Evolutionary conservation across 345 rosid species (phyloP), one percentile per base, ranked within the genome.

Genomic region (Noccaea bulbosa): DNA sequence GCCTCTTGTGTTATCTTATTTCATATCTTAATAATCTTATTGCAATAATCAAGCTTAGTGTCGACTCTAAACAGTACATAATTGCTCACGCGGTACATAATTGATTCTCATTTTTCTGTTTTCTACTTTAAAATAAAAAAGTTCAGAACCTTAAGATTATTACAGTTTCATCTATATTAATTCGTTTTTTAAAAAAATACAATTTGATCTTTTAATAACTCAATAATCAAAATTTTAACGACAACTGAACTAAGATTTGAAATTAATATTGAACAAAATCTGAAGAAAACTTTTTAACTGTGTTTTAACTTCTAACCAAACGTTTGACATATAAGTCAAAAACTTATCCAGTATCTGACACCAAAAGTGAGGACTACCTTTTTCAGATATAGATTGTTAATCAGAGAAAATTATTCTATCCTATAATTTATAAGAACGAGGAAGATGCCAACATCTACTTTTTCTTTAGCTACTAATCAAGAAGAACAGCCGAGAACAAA

Each of bases 1-100:
- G 62, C 55, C 55, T 58, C 48, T 67, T 59, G 48, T 74, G 56
- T 40, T 59, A 43, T 63, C 2, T 65, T 71, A 15, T 34, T 35
- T 51, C 44, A 6, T 51, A 58, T 61, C 46, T 51, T 39, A 33
- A 67, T 30, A 22, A 34, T 62, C 63, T 60, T 54, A 16, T 35
- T 14, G 57, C 67, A 50, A n/a, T 20, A 20, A 22, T 72, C 38
- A 38, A 40, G 17, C 27, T 64, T 46, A 27, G 12, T 51, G 46
- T 71, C 32, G 34, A 52, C 63, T 52, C 32, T 12, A 53, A 45
- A 49, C 30, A 72, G 30, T 46, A 35, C 2, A 11, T 44, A 6
- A 44, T 45, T 69, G 24, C 16, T 54, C 53, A 1, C 6, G 3
- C 6, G 3, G 30, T 27, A 27, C 11, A 49, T 9, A 15, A 15